These are phyloP conservation scores for Orbilia brochopaga DNA, from an alignment of 2,329 filamentous ascomycete species.

Conservation along the genomic window DNA sequence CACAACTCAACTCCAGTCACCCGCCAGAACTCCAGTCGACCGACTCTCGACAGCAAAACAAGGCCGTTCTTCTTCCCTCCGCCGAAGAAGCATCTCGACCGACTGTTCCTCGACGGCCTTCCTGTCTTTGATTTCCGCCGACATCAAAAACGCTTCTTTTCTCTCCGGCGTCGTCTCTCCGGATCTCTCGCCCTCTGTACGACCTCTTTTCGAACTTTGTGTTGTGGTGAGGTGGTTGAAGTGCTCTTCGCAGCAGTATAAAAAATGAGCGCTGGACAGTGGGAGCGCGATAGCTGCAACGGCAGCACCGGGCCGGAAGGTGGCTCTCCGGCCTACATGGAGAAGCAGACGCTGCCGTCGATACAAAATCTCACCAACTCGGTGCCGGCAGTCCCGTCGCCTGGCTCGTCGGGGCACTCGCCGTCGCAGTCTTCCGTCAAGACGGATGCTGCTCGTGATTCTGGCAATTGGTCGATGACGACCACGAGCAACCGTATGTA, in stretches of 20 bases:
- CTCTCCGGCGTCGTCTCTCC: not conserved
- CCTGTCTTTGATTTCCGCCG: not conserved
- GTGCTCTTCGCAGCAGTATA: not conserved
- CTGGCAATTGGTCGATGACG: conserved; percentile 55
- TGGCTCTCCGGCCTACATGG: conserved; percentile 34
- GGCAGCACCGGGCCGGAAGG: conserved; percentile 11
- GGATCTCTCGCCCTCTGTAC: not conserved
- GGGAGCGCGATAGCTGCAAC: conserved; percentile 29
- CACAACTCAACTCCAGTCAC: not conserved
- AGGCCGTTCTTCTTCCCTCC: not conserved
- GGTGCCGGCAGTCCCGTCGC: conserved; percentile 42
- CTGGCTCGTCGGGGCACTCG: conserved; percentile 43
- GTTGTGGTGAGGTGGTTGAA: conserved; percentile 19
- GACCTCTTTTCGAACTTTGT: conserved; percentile 9
- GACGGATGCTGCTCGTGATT: conserved; percentile 53
- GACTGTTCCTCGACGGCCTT: not conserved
- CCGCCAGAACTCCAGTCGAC: too few species aligned
- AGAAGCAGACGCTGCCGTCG: conserved; percentile 47
- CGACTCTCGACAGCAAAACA: too few species aligned
- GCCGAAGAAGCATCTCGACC: not conserved
- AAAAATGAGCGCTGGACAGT: conserved; percentile 42
- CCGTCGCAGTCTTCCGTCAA: conserved; percentile 48
- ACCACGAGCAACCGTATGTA: conserved; percentile 54
- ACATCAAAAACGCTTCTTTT: conserved; percentile 3
- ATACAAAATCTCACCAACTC: conserved; percentile 49